These are phyloP conservation scores for Saccharomycopsis guyanensis DNA, from an alignment of 805 yeast species.

Conservation along the genomic window DNA sequence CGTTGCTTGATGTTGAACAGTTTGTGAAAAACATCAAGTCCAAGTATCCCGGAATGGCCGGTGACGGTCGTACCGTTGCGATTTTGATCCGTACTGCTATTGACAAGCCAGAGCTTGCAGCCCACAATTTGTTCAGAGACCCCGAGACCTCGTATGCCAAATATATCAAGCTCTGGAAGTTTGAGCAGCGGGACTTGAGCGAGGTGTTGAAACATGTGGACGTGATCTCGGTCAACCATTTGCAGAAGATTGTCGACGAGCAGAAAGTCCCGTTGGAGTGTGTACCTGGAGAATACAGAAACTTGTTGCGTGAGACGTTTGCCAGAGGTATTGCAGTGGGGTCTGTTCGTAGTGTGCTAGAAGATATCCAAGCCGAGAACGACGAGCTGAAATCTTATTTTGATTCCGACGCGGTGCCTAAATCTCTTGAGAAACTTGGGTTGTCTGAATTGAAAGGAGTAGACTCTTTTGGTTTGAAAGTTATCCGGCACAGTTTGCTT, in stretches of 20 bases:
- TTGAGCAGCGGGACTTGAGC: slow-evolving; percentile 23
- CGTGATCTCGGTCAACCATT: slow-evolving; percentile 24
- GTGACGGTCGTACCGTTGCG: slow-evolving; percentile 55
- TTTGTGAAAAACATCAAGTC: slow-evolving; percentile 31
- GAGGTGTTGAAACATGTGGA: slow-evolving; percentile 42
- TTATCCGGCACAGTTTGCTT: slow-evolving; percentile 65
- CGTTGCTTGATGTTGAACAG: slow-evolving; percentile 36
- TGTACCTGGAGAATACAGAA: slow-evolving; percentile 31
- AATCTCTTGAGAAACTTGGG: slow-evolving; percentile 45
- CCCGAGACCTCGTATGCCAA: slow-evolving; percentile 4
- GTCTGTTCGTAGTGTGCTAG: slow-evolving; percentile 5
- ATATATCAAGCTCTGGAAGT: slow-evolving; percentile 21
- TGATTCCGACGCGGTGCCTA: slow-evolving; percentile 25
- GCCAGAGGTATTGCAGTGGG: slow-evolving; percentile 2
- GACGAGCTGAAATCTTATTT: background rate
- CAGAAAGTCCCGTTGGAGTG: slow-evolving; percentile 22
- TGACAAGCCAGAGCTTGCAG: slow-evolving; percentile 7
- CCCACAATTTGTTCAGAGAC: slow-evolving; percentile 1
- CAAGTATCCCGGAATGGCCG: slow-evolving; percentile 29
- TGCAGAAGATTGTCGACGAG: slow-evolving; percentile 21
- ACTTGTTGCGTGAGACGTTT: slow-evolving; percentile 22
- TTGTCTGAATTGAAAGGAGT: slow-evolving; percentile 54
- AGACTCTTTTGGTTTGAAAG: slow-evolving; percentile 68
- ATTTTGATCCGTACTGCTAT: slow-evolving; percentile 44
- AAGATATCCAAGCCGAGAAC: background rate